Conservation (phyloP, 2,329 filamentous ascomycete species). For the Colletotrichum sp. region DNA sequence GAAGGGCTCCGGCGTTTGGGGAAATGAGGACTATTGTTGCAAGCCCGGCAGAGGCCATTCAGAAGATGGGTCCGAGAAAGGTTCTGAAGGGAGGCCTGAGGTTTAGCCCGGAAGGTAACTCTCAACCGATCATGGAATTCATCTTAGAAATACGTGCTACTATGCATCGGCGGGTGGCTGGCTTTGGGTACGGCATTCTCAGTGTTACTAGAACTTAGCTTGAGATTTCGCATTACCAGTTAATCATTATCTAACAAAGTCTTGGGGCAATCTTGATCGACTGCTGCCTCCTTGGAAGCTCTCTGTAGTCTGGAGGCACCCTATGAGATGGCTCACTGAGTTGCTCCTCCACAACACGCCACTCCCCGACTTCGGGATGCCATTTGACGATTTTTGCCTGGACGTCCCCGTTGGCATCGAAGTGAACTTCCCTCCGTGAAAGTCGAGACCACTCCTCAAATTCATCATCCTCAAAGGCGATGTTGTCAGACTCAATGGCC, state of each 20-base stretch:
- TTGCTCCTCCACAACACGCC: not conserved
- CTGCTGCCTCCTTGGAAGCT: not conserved
- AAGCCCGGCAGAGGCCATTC: not conserved
- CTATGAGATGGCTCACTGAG: not conserved
- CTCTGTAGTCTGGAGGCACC: not conserved
- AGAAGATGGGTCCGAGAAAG: not conserved
- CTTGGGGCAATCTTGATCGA: not conserved
- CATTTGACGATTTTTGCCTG: not conserved
- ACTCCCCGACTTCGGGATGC: not conserved
- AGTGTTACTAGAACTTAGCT: not conserved
- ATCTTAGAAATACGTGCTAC: not conserved
- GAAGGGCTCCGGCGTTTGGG: not conserved
- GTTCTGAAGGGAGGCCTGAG: not conserved
- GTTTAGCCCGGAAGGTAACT: not conserved
- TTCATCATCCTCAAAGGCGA: slow-evolving; percentile 34
- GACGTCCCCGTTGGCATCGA: slow-evolving; percentile 32
- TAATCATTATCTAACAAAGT: not conserved
- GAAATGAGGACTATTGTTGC: not conserved
- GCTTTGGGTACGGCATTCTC: not conserved
- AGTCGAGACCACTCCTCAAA: slow-evolving; percentile 44
- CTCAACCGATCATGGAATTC: not conserved
- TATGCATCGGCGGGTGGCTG: not conserved
- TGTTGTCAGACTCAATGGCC: slow-evolving; percentile 35
- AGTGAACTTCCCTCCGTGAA: slow-evolving; percentile 39
- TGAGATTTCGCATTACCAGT: not conserved